These are phyloP conservation scores for Globisporangium parvum DNA, from an alignment of 352 stramenopile genomes.

Conservation along the genomic window DNA sequence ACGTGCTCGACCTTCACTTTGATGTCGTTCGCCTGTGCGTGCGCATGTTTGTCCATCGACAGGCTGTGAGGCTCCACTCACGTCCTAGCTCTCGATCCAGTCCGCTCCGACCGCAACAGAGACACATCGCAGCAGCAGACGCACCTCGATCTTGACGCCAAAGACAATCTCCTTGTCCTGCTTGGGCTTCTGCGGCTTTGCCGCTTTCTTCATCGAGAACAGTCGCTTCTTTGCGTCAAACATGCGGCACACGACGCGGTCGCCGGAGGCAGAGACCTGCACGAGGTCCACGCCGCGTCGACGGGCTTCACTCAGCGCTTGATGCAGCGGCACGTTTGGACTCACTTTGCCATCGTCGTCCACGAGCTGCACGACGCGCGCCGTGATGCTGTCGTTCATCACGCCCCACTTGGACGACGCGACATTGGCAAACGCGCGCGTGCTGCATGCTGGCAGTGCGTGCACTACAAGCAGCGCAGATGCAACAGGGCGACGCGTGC, in stretches of 20 bases:
- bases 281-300: conserved; percentile 59
- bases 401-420: conserved; percentile 36
- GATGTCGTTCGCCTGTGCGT: conserved; percentile 47
- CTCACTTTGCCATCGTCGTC: conserved; percentile 44
- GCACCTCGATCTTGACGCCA: conserved; percentile 64
- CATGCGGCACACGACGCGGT: conserved; percentile 45
- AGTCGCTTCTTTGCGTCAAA: conserved; percentile 76
- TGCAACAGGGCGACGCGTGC: neutral
- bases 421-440: neutral
- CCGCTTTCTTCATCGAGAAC: conserved; percentile 62
- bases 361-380: conserved; percentile 47
- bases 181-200: conserved; percentile 60
- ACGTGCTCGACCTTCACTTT: conserved; percentile 66
- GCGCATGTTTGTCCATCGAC: neutral
- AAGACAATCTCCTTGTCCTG: conserved; percentile 68
- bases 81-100: neutral
- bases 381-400: conserved; percentile 59
- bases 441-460: neutral
- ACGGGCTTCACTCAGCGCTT: conserved; percentile 48
- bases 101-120: neutral
- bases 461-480: neutral
- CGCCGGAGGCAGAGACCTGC: conserved; percentile 46
- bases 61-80: neutral
- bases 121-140: neutral
- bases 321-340: conserved; percentile 36